These are phyloP conservation scores for Paracoccidioides brasiliensis DNA, from an alignment of 2,329 filamentous ascomycete species.

Conservation along the genomic window DNA sequence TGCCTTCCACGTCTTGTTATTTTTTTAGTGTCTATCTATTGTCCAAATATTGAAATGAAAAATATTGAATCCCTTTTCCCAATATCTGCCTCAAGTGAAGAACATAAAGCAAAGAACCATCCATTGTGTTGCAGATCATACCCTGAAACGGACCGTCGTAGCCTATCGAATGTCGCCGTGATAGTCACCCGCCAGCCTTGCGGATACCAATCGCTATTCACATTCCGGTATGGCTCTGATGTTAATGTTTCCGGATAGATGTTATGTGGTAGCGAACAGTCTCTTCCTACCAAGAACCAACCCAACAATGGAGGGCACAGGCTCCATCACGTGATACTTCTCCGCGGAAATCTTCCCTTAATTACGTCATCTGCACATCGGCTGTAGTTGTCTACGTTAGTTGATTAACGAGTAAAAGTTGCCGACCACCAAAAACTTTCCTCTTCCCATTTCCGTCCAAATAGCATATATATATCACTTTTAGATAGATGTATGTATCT, in stretches of 20 bases:
- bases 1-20: neutral
- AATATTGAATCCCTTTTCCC: neutral
- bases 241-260: no score
- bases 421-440: neutral
- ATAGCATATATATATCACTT: neutral
- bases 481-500: neutral
- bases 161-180: no score
- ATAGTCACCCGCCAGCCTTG: no score
- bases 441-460: neutral
- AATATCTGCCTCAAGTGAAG: no score
- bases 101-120: no score
- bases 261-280: no score
- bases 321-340: neutral
- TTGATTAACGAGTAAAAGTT: neutral
- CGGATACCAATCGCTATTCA: no score
- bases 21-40: neutral
- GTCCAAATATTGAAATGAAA: neutral
- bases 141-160: no score
- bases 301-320: neutral
- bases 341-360: neutral
- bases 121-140: no score
- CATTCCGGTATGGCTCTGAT: no score
- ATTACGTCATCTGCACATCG: conserved; percentile 1
- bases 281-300: no score
- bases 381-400: no score